Evolutionary conservation across 1,284 basidiomycete species (phyloP).

Genomic region (Thelephora terrestris): DNA sequence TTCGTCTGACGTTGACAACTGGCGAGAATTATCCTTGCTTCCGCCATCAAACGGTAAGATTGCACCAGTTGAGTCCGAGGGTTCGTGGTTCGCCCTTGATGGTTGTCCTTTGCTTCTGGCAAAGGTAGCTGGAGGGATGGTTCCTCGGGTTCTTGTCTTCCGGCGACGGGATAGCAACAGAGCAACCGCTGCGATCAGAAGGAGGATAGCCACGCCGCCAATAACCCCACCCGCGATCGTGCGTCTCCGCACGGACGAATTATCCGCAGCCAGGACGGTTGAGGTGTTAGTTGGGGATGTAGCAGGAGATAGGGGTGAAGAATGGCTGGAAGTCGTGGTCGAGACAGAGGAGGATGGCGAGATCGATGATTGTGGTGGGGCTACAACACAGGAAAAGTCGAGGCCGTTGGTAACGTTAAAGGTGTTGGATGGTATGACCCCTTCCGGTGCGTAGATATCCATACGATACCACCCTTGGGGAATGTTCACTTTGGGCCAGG

Average conservation of each 20-base stretch:
- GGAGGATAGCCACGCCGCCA: constrained; percentile 22
- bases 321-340: constrained; percentile 4
- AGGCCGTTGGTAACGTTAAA: constrained; percentile 16
- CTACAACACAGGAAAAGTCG: constrained; percentile 11
- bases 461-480: constrained; percentile 18
- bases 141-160: background rate
- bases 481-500: constrained; percentile 17
- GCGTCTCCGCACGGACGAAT: constrained; percentile 14
- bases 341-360: constrained; percentile 6
- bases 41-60: constrained; percentile 3
- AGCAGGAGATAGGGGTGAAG: background rate
- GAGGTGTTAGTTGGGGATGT: background rate
- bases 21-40: background rate
- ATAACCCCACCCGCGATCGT: constrained; percentile 27
- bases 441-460: constrained; percentile 7
- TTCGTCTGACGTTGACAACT: background rate
- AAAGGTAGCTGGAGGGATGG: too few species aligned
- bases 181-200: constrained; percentile 10
- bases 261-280: too few species aligned
- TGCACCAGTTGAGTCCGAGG: constrained; percentile 9
- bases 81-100: background rate
- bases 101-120: background rate
- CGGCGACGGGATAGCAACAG: background rate
- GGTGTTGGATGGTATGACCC: constrained; percentile 6
- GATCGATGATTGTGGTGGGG: constrained; percentile 7